Percentiles rank a stretch among this genome's conserved stretches.
Conservation (phyloP, 257 asterid species). For the Solanum dulcamara region DNA sequence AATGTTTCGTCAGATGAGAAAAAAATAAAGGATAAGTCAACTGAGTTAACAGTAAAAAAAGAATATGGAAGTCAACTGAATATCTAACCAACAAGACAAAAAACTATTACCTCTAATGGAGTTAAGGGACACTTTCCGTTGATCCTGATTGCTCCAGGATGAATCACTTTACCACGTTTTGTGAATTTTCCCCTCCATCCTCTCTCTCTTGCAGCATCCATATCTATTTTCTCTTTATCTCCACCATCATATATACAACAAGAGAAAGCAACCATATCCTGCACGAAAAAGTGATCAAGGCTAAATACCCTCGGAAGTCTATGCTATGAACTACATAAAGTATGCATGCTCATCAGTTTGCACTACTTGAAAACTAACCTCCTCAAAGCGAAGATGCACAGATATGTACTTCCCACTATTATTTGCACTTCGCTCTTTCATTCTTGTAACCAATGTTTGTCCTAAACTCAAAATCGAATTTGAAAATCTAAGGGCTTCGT, state of each 20-base stretch:
- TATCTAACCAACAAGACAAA: not conserved
- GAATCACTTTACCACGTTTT: slow-evolving; percentile 77
- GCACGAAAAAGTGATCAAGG: slow-evolving; percentile 18
- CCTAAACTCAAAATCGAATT: slow-evolving; percentile 59
- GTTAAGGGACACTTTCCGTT: slow-evolving; percentile 94
- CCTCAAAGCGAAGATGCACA: slow-evolving; percentile 99
- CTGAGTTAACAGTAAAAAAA: not conserved
- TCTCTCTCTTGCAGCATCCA: slow-evolving; percentile 98
- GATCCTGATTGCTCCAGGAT: slow-evolving; percentile 80
- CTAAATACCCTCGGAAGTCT: not conserved
- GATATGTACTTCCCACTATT: slow-evolving; percentile 88
- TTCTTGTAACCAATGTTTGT: slow-evolving; percentile 68
- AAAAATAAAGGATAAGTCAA: not conserved
- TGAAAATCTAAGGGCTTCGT: slow-evolving; percentile 78
- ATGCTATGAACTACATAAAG: not conserved
- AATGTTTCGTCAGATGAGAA: not conserved
- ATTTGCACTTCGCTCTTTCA: slow-evolving; percentile 72
- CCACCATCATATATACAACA: slow-evolving; percentile 98
- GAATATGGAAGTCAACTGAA: not conserved
- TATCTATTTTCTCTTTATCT: slow-evolving; percentile 59
- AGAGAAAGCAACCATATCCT: slow-evolving; percentile 99
- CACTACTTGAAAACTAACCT: slow-evolving; percentile 46
- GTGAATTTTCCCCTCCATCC: slow-evolving; percentile 99
- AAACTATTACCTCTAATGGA: slow-evolving; percentile 75
- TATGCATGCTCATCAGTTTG: not conserved